Evolutionary conservation across 768 basidiomycete species (phyloP), one percentile per base, ranked within the genome.

Genomic region (Suillus tomentosus): DNA sequence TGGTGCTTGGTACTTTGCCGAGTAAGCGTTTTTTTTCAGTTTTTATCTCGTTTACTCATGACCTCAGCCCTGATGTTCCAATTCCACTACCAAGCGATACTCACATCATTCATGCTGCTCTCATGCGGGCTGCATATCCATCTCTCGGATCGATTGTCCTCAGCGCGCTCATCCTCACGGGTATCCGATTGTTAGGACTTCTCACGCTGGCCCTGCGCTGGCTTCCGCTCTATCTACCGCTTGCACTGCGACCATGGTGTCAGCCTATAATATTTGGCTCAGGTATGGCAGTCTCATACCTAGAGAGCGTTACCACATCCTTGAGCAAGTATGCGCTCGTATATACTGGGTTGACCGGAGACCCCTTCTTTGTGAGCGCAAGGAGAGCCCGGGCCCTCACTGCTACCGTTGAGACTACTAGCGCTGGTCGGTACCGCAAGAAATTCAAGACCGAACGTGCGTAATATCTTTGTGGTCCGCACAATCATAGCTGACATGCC

Each of bases 1-100:
- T 40, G 95, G 94, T 2, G 88, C 90, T 53, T 98, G 95, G 95
- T 97, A 96, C 73, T 96, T 94, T 76, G 74, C 84, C 36, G 80
- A 86, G 84, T 88, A 69, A 71, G 86, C 61, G 13, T 34, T 10
- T 56, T 43, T n/a, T 56, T 15, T 62, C 17, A 1, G 27, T n/a
- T 7, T 60, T 56, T 27, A 45, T 13, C 66, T 66, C 54, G 66
- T 54, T 42, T 58, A 3, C 40, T 58, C 34, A 62, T 63, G 8
- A 59, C 67, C 54, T 47, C 43, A 77, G 76, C 40, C 68, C 66
- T 22, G 60, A 65, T 31, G 63, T 71, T 59, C 67, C 82, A 2
- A 76, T 77, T 4, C 83, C 79, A 5, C 77, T 74, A 22, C 78
- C 85, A 22, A 80, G 76, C 24, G 87, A 87, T 34, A 92, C 89